Percentiles rank a stretch among this genome's conserved stretches.
These are phyloP conservation scores for Malassezia cuniculi DNA, from an alignment of 1,284 basidiomycete genomes.

Conservation along the genomic window DNA sequence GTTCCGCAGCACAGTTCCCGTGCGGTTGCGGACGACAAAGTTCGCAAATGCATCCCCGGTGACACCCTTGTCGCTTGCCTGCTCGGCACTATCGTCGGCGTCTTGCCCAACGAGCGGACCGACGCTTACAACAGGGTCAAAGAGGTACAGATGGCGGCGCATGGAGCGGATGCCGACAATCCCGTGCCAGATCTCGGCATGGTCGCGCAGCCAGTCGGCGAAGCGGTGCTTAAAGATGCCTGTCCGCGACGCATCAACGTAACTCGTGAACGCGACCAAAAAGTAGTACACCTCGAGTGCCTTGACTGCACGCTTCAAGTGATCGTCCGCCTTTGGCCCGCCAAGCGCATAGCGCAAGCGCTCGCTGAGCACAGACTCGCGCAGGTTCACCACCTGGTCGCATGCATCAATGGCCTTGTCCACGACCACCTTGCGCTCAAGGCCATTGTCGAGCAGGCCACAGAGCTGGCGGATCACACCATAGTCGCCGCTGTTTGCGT, in stretches of 20 bases:
- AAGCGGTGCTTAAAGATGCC: constrained; percentile 61
- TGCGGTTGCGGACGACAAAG: constrained; percentile 40
- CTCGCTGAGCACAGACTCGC: constrained; percentile 35
- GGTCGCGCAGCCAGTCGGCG: constrained; percentile 68
- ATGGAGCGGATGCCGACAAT: constrained; percentile 21
- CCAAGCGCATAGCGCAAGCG: constrained; percentile 30
- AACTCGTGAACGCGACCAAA: constrained; percentile 83
- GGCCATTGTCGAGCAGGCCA: constrained; percentile 38
- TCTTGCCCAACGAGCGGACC: too few relatives aligned
- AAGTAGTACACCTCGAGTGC: constrained; percentile 63
- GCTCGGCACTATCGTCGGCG: constrained; percentile 19
- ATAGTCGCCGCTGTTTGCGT: constrained; percentile 39
- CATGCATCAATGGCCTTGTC: constrained; percentile 40
- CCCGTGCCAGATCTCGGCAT: constrained; percentile 78
- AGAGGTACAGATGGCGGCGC: constrained; percentile 36
- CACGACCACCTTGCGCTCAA: constrained; percentile 35
- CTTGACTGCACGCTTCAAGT: constrained; percentile 33
- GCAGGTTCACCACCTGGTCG: constrained; percentile 37
- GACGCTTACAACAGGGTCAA: constrained; percentile 38
- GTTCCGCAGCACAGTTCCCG: constrained; percentile 38
- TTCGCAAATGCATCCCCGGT: constrained; percentile 44
- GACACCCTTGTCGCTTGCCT: constrained; percentile 22
- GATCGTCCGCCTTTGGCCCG: constrained; percentile 19
- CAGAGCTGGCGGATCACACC: constrained; percentile 35
- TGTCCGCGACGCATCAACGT: constrained; percentile 60